Evolutionary conservation across 352 stramenopile species (phyloP).

Genomic region (Phytophthora tentaculata): DNA sequence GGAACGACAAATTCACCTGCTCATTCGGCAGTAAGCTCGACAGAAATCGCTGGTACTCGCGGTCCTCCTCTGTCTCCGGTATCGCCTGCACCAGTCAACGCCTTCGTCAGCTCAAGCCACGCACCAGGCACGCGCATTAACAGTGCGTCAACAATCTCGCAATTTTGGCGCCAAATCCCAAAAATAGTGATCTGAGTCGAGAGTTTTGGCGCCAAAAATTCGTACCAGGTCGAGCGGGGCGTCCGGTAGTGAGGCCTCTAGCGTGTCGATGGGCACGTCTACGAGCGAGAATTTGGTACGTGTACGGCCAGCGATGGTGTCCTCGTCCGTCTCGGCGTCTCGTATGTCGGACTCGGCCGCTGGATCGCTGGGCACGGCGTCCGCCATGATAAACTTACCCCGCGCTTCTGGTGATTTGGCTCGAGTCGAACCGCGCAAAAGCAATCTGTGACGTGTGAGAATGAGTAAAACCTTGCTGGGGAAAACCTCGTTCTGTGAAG

Average conservation of each 20-base stretch:
- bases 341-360: neutral
- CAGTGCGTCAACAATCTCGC: slow-evolving; percentile 4
- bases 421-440: slow-evolving; percentile 6
- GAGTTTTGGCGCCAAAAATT: slow-evolving; percentile 28
- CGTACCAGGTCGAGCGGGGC: slow-evolving; percentile 34
- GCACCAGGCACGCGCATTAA: slow-evolving; percentile 8
- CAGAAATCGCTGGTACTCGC: slow-evolving; percentile 86
- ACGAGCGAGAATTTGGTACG: slow-evolving; percentile 82
- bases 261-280: slow-evolving; percentile 72
- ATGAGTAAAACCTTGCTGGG: slow-evolving; percentile 1
- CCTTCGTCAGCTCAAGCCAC: slow-evolving; percentile 19
- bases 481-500: slow-evolving; percentile 9
- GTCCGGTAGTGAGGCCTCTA: slow-evolving; percentile 69
- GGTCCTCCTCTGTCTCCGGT: slow-evolving; percentile 51
- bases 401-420: slow-evolving; percentile 16
- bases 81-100: slow-evolving; percentile 28
- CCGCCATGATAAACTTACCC: slow-evolving; percentile 12
- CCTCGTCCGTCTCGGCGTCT: slow-evolving; percentile 17
- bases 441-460: slow-evolving; percentile 34
- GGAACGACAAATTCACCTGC: slow-evolving; percentile 77
- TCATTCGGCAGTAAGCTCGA: slow-evolving; percentile 76
- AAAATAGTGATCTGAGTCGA: slow-evolving; percentile 3
- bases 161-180: slow-evolving; percentile 41
- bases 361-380: neutral
- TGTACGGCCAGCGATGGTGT: slow-evolving; percentile 75